These are phyloP conservation scores for Stagonosporopsis vannaccii DNA, from an alignment of 2,329 filamentous ascomycete genomes.

Conservation along the genomic window DNA sequence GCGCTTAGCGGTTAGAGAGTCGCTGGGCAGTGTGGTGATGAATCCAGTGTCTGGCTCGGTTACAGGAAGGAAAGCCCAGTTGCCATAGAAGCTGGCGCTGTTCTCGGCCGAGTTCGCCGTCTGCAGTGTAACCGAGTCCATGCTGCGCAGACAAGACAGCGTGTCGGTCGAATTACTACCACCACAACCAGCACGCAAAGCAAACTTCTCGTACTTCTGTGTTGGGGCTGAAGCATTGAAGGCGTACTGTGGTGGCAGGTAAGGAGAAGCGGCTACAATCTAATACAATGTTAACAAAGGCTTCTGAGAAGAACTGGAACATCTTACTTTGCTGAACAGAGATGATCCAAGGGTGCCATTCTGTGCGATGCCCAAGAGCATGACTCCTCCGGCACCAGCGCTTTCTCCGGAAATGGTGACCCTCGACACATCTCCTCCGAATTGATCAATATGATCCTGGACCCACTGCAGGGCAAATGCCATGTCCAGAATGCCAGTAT, in stretches of 20 bases:
- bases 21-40: conserved; percentile 47
- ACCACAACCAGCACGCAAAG: conserved; percentile 38
- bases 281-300: conserved; percentile 2
- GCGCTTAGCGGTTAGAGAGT: conserved; percentile 43
- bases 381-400: conserved; percentile 50
- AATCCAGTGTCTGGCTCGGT: conserved; percentile 47
- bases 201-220: conserved; percentile 55
- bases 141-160: conserved; percentile 51
- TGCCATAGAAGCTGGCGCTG: conserved; percentile 46
- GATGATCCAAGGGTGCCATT: conserved; percentile 38
- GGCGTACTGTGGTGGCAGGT: conserved; percentile 61
- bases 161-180: conserved; percentile 37
- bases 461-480: conserved; percentile 60
- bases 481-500: conserved; percentile 57
- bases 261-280: conserved; percentile 55
- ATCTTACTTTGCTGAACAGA: conserved; percentile 45
- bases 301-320: too few relatives aligned
- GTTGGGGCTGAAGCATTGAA: conserved; percentile 57
- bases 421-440: conserved; percentile 29
- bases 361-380: conserved; percentile 46
- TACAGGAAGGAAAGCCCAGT: conserved; percentile 54
- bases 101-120: conserved; percentile 48
- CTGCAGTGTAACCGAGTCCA: conserved; percentile 46
- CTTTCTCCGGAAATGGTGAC: conserved; percentile 49
- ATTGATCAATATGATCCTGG: conserved; percentile 52